Evolutionary conservation across 805 yeast genomes (phyloP).

Genomic region (Scheffersomyces spartinae): DNA sequence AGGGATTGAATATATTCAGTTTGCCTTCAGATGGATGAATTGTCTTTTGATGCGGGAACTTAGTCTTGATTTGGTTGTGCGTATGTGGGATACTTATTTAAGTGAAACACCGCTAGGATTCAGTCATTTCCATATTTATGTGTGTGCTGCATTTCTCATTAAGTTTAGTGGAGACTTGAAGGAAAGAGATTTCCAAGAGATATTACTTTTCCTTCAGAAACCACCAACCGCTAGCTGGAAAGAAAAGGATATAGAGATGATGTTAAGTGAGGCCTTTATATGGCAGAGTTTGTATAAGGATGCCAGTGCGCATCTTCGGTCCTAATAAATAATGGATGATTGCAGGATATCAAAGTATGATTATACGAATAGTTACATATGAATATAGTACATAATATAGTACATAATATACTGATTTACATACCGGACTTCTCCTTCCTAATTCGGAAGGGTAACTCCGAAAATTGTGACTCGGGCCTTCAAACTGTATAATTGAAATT

Average conservation of each 20-base stretch:
- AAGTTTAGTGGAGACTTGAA: constrained; percentile 74
- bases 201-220: constrained; percentile 80
- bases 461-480: too few species aligned
- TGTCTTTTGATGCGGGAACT: constrained; percentile 93
- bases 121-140: constrained; percentile 89
- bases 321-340: too few species aligned
- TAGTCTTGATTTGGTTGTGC: constrained; percentile 59
- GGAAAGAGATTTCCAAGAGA: constrained; percentile 88
- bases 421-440: too few species aligned
- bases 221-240: constrained; percentile 82
- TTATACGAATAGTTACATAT: too few species aligned
- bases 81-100: constrained; percentile 97
- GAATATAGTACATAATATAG: too few species aligned
- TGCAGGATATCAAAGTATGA: too few species aligned
- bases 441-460: too few species aligned
- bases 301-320: constrained; percentile 75
- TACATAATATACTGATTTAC: too few species aligned
- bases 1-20: constrained; percentile 89
- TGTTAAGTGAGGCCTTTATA: constrained; percentile 89
- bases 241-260: constrained; percentile 81
- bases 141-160: constrained; percentile 91
- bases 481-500: too few species aligned
- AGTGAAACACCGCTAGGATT: constrained; percentile 70
- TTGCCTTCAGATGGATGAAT: constrained; percentile 98
- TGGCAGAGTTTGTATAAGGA: constrained; percentile 92